These are phyloP conservation scores for Ceriops tagal DNA, from an alignment of 345 rosid genomes.

Conservation along the genomic window DNA sequence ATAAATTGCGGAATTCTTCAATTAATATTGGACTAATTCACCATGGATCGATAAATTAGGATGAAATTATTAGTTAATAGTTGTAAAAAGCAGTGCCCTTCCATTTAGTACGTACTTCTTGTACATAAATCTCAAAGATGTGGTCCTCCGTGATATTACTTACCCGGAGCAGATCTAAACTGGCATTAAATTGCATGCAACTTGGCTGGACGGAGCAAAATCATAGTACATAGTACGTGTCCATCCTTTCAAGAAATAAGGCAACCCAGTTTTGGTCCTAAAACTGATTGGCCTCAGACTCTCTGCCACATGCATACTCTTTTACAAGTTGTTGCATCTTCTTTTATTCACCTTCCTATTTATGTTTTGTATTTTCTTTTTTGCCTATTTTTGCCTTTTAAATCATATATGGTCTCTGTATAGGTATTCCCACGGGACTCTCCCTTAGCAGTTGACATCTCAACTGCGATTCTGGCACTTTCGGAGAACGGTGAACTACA, in stretches of 20 bases:
- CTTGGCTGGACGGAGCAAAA: neutral
- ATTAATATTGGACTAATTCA: neutral
- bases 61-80: too few species aligned
- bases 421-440: slow-evolving; percentile 96
- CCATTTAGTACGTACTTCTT: too few species aligned
- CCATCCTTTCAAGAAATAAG: neutral
- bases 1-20: neutral
- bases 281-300: neutral
- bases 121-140: too few species aligned
- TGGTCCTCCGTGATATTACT: too few species aligned
- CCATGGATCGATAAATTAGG: neutral
- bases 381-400: neutral
- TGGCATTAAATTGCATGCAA: neutral
- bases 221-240: neutral
- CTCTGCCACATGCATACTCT: too few species aligned
- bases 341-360: neutral
- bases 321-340: neutral
- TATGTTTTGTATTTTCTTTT: neutral
- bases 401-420: neutral
- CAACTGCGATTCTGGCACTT: slow-evolving; percentile 74
- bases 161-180: neutral
- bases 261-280: neutral
- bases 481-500: slow-evolving; percentile 92
- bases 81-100: too few species aligned
- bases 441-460: slow-evolving; percentile 75